Conservation (phyloP, 2,329 filamentous ascomycete species). For the Xylariaceae sp. region DNA sequence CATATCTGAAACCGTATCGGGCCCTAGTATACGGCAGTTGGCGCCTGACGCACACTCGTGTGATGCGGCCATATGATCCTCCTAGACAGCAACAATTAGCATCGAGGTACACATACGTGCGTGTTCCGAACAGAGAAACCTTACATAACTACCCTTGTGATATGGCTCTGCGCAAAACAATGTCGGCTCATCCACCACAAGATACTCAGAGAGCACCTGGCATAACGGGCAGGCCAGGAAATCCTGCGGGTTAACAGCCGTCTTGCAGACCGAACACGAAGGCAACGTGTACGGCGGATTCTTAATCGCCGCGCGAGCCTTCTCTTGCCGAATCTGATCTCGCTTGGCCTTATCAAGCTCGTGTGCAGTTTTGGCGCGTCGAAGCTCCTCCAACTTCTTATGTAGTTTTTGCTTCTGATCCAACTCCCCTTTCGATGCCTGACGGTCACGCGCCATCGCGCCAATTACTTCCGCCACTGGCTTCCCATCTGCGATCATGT, state of each 20-base stretch:
- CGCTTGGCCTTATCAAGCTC: constrained; percentile 30
- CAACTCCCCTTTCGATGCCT: constrained; percentile 26
- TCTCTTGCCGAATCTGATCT: constrained; percentile 38
- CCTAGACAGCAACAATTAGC: constrained; percentile 32
- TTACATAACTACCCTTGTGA: constrained; percentile 38
- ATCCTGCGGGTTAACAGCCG: constrained; percentile 32
- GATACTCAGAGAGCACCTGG: constrained; percentile 37
- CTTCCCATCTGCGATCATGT: constrained; percentile 32
- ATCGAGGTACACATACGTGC: background rate
- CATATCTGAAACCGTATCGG: constrained; percentile 39
- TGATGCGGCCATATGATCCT: constrained; percentile 34
- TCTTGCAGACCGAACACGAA: constrained; percentile 38
- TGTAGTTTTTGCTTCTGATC: constrained; percentile 36
- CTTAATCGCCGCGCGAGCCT: constrained; percentile 33
- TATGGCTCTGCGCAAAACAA: constrained; percentile 45
- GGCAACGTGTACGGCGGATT: constrained; percentile 34
- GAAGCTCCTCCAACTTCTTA: constrained; percentile 42
- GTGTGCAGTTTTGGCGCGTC: constrained; percentile 43
- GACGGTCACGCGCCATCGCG: constrained; percentile 33
- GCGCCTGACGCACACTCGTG: constrained; percentile 41
- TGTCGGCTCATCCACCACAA: constrained; percentile 34
- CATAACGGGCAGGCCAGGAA: constrained; percentile 43
- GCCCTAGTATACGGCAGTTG: constrained; percentile 35
- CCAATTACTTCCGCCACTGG: constrained; percentile 30
- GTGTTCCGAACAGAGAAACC: constrained; percentile 20